These are phyloP conservation scores for Protomyces lactucae-debilis DNA, from an alignment of 1,139 yeast genomes.

Conservation along the genomic window DNA sequence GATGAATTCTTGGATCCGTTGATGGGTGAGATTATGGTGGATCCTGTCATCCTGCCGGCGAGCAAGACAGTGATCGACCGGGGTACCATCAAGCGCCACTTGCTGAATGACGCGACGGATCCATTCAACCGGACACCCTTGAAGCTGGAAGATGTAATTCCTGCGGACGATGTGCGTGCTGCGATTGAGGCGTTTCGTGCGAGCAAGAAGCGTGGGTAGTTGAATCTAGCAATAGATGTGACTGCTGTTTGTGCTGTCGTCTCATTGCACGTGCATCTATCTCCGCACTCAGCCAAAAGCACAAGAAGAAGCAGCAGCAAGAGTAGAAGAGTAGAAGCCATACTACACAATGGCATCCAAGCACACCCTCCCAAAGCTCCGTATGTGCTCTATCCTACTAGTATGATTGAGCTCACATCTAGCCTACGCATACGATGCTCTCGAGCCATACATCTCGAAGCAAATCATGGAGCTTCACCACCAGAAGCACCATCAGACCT, in stretches of 20 bases:
- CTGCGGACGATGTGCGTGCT: slow-evolving; percentile 37
- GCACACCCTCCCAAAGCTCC: neutral
- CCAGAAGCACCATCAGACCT: slow-evolving; percentile 91
- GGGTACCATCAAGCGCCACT: slow-evolving; percentile 86
- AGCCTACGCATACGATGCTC: slow-evolving; percentile 43
- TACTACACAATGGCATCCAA: neutral
- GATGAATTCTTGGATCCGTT: slow-evolving; percentile 96
- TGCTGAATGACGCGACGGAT: slow-evolving; percentile 90
- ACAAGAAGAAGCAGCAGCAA: no score
- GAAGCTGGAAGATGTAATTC: slow-evolving; percentile 78
- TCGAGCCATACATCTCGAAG: slow-evolving; percentile 87
- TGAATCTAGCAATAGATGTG: no score
- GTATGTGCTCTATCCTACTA: neutral
- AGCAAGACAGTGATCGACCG: slow-evolving; percentile 81
- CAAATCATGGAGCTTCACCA: slow-evolving; percentile 74
- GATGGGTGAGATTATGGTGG: slow-evolving; percentile 91
- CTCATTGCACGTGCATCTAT: no score
- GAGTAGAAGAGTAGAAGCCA: neutral
- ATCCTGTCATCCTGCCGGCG: slow-evolving; percentile 87
- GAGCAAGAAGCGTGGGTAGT: slow-evolving; percentile 12
- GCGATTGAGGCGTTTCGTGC: slow-evolving; percentile 22
- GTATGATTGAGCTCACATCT: neutral
- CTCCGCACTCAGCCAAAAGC: no score
- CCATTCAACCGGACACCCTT: slow-evolving; percentile 94
- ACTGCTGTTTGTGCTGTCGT: no score